Percentiles rank a stretch among this genome's conserved stretches.
Conservation (phyloP, 225 moss, liverwort and hornwort species). For the Asterella californica region DNA sequence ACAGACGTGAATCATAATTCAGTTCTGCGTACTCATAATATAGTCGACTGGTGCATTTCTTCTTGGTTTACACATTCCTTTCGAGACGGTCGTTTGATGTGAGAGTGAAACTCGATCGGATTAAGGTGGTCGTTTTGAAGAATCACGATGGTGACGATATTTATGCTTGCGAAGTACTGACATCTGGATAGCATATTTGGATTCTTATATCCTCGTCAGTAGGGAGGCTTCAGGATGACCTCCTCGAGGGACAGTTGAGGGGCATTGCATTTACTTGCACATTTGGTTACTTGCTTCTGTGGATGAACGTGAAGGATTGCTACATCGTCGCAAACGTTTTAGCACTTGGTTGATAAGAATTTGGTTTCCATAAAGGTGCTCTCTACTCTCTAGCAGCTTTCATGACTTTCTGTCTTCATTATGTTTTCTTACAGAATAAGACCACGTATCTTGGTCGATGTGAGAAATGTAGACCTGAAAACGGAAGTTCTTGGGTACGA, state of each 20-base stretch:
- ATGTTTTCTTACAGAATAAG: constrained; percentile 47
- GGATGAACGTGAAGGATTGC: background rate
- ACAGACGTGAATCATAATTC: background rate
- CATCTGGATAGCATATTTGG: background rate
- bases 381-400: background rate
- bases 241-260: background rate
- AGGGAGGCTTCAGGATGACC: background rate
- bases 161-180: background rate
- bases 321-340: background rate
- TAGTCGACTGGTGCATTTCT: background rate
- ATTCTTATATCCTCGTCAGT: background rate
- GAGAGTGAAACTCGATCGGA: background rate
- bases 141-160: too few relatives aligned
- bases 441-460: constrained; percentile 76
- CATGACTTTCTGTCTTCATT: too few relatives aligned
- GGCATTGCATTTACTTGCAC: background rate
- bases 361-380: background rate
- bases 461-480: constrained; percentile 57
- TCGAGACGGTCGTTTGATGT: background rate
- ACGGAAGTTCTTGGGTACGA: constrained; percentile 72
- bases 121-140: background rate
- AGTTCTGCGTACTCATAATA: background rate
- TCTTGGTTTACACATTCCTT: background rate
- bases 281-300: background rate
- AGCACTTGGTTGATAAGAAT: background rate